Evolutionary conservation across 2,329 filamentous ascomycete species (phyloP).

Genomic region (Botrytis paeoniae): DNA sequence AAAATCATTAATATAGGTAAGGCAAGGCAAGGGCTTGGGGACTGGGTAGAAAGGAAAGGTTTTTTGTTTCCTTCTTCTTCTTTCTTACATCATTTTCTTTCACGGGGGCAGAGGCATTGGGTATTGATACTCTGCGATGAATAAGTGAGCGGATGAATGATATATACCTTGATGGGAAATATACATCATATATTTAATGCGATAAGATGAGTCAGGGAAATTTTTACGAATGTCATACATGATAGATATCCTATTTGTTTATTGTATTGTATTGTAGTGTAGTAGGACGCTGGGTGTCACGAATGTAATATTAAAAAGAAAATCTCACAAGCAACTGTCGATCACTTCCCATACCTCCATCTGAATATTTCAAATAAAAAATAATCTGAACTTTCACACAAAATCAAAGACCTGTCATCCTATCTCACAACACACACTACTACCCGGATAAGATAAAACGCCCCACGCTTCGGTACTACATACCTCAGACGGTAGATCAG

Average conservation of each 20-base stretch:
- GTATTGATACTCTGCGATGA: neutral
- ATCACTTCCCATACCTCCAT: neutral
- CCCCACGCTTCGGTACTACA: neutral
- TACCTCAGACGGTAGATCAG: neutral
- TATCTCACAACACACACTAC: neutral
- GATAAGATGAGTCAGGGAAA: neutral
- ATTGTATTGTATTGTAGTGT: neutral
- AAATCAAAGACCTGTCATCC: neutral
- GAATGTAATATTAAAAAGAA: neutral
- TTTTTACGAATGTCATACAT: neutral
- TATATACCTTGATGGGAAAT: neutral
- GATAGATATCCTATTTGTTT: conserved; percentile 3
- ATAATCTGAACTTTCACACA: neutral
- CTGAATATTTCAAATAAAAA: neutral
- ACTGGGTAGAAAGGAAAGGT: neutral
- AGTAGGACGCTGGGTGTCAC: neutral
- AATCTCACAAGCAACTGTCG: neutral
- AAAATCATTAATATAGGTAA: neutral
- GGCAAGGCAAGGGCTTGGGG: neutral
- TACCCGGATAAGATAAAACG: neutral
- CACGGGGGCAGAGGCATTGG: too few species aligned
- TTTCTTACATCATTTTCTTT: neutral
- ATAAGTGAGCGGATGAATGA: neutral
- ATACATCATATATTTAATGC: neutral
- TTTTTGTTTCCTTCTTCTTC: neutral